Evolutionary conservation across 2,329 filamentous ascomycete species (phyloP).

Genomic region (Talaromyces sp.): DNA sequence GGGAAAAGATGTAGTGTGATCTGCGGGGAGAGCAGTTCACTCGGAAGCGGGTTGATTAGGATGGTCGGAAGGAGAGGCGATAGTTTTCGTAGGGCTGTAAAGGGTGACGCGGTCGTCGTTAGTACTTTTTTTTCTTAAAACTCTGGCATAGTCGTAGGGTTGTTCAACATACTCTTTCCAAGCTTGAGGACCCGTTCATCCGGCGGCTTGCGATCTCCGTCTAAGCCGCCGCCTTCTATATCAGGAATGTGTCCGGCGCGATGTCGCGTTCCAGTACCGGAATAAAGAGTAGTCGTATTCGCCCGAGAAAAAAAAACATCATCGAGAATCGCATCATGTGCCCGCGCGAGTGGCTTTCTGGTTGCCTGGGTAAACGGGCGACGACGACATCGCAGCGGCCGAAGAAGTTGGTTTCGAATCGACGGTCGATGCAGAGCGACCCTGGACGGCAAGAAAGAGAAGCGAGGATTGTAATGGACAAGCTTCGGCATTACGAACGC

Average conservation of each 20-base stretch:
- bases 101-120: not conserved
- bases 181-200: slow-evolving; percentile 59
- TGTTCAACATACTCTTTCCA: slow-evolving; percentile 50
- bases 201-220: slow-evolving; percentile 44
- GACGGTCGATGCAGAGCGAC: not conserved
- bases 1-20: slow-evolving; percentile 62
- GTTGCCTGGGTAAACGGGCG: slow-evolving; percentile 6
- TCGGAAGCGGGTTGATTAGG: slow-evolving; percentile 57
- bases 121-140: not conserved
- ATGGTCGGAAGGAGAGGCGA: slow-evolving; percentile 60
- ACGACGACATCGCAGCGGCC: slow-evolving; percentile 1
- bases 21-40: slow-evolving; percentile 58
- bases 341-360: slow-evolving; percentile 6
- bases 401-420: not conserved
- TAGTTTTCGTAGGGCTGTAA: slow-evolving; percentile 54
- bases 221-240: not conserved
- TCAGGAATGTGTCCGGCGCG: not conserved
- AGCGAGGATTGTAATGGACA: slow-evolving; percentile 13
- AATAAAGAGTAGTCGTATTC: slow-evolving; percentile 17
- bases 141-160: not conserved
- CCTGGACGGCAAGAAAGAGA: not conserved
- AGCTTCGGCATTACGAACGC: slow-evolving; percentile 26
- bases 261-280: slow-evolving; percentile 18
- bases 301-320: slow-evolving; percentile 2
- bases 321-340: slow-evolving; percentile 5